Conservation (phyloP, 2,329 filamentous ascomycete species). For the Stachybotrys echinatus region DNA sequence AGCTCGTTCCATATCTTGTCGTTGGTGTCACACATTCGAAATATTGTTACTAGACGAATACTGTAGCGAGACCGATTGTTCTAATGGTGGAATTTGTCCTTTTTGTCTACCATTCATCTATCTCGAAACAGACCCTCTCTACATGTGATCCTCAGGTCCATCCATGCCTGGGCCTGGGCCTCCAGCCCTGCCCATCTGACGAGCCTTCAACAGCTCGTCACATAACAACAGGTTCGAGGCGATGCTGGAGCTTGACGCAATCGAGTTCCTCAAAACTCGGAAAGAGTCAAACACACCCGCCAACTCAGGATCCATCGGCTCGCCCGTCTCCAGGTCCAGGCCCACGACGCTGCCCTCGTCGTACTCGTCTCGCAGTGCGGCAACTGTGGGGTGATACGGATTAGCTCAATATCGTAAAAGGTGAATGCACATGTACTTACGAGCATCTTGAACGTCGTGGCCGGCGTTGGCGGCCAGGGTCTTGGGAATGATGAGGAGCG, state of each 20-base stretch:
- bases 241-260: constrained; percentile 91
- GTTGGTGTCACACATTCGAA: no score
- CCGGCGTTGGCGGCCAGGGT: constrained; percentile 93
- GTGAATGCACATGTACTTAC: constrained; percentile 48
- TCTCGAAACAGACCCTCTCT: constrained; percentile 30
- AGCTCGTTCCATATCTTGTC: background rate
- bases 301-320: constrained; percentile 91
- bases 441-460: constrained; percentile 91
- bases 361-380: constrained; percentile 79
- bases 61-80: no score
- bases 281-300: constrained; percentile 95
- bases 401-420: constrained; percentile 2
- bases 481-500: constrained; percentile 92
- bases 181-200: constrained; percentile 77
- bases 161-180: constrained; percentile 63
- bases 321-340: constrained; percentile 77
- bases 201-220: constrained; percentile 94
- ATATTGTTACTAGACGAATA: no score
- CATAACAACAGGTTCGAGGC: constrained; percentile 92
- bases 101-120: constrained; percentile 29
- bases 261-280: constrained; percentile 86
- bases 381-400: constrained; percentile 50
- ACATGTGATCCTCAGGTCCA: constrained; percentile 49
- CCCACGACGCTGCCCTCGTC: constrained; percentile 81
- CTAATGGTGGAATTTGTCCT: constrained; percentile 14